These are phyloP conservation scores for Metschnikowia continentalis DNA, from an alignment of 805 yeast genomes.

Conservation along the genomic window DNA sequence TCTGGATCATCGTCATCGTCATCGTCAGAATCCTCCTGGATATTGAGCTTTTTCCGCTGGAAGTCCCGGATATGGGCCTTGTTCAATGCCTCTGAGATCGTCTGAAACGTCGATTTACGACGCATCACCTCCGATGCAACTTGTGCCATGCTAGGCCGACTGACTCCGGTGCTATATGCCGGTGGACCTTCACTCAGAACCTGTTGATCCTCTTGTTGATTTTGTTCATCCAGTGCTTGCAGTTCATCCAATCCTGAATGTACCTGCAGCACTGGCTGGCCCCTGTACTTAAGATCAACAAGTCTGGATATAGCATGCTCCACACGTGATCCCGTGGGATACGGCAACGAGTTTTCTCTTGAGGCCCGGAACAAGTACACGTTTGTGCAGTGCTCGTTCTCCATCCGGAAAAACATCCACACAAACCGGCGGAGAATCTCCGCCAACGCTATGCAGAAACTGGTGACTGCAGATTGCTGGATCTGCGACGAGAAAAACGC, in stretches of 20 bases:
- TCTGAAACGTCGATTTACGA: constrained; percentile 35
- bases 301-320: constrained; percentile 34
- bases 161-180: not conserved
- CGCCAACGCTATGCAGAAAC: constrained; percentile 77
- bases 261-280: no score
- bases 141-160: not conserved
- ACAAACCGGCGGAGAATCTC: constrained; percentile 79
- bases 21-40: constrained; percentile 25
- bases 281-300: constrained; percentile 29
- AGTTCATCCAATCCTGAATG: no score
- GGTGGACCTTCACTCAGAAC: not conserved
- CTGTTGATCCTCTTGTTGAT: not conserved
- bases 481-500: constrained; percentile 70
- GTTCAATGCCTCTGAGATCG: constrained; percentile 53
- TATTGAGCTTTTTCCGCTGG: constrained; percentile 53
- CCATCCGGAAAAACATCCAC: constrained; percentile 92
- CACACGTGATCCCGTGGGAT: constrained; percentile 41
- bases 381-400: constrained; percentile 92
- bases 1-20: constrained; percentile 32
- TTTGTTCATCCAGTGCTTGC: not conserved
- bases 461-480: constrained; percentile 83
- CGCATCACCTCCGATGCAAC: constrained; percentile 11
- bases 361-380: constrained; percentile 83
- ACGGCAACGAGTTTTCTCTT: constrained; percentile 83
- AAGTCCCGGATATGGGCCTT: constrained; percentile 83